Evolutionary conservation across 2,329 filamentous ascomycete genomes (phyloP), one percentile per base, ranked within the genome.

Genomic region (Aspergillus neoniger): DNA sequence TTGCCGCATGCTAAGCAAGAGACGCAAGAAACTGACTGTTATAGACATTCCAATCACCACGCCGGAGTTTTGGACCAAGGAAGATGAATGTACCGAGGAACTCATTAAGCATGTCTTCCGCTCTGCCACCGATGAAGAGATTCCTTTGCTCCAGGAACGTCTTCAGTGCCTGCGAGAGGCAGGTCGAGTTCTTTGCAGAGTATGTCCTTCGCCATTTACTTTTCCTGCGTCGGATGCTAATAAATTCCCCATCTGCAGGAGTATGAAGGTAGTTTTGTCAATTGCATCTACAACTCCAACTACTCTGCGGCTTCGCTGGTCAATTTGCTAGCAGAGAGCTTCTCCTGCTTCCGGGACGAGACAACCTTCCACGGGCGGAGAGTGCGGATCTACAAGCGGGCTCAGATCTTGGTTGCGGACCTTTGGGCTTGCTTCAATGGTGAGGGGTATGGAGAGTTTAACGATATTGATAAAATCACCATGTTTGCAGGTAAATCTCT

Each of bases 351-450:
- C 79, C 84, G 89, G 21, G 95, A 99, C 71, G 90, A 93, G 72
- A 86, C 88, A 59, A 77, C 72, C 3, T 96, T 92, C 72, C 88
- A 94, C 56, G 88, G 88, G 9, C 87, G 88, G 48, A 84, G 83
- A 59, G 88, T 99, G 2, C 89, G 92, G 14, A 85, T 99, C 63
- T 87, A 96, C 72, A 99, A 99, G 79, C 88, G 96, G 10, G 93
- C 95, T 1, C 95, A 99, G 77, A 99, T 99, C 62, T 85, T 98
- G 19, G 93, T 96, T 2, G 96, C 96, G 21, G 95, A 99, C 75
- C 75, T 98, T 1, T 99, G 96, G 96, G 96, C 95, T 5, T 96
- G 92, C 64, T 98, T 98, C 74, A 86, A 94, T 56, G 92, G 92
- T 49, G 82, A 89, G 66, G 83, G 85, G 25, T 93, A 88, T 70